Evolutionary conservation across 164 flowering plant genomes (phyloP).

Genomic region (Vitis rupestris): DNA sequence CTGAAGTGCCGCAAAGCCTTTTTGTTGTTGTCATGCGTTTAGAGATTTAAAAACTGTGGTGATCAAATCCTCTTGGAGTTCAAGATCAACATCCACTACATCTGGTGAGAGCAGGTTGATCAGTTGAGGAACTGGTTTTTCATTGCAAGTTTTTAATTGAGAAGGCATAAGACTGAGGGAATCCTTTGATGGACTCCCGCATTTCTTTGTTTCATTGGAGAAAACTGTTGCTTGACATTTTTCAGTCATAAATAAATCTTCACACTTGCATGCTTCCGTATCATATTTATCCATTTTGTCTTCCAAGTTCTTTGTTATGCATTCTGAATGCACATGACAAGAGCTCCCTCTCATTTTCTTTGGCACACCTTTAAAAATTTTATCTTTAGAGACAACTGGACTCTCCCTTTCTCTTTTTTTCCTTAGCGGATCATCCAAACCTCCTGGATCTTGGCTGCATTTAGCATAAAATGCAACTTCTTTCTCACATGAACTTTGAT

Average conservation of each 20-base stretch:
- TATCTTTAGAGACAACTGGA: slow-evolving; percentile 13
- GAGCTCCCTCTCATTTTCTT: slow-evolving; percentile 29
- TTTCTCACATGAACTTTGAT: slow-evolving; percentile 63
- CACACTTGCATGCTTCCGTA: slow-evolving; percentile 6
- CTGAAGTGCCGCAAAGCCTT: no score
- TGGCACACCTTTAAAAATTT: slow-evolving; percentile 15
- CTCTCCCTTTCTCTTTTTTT: slow-evolving; percentile 41
- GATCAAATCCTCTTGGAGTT: no score
- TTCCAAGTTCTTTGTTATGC: slow-evolving; percentile 11
- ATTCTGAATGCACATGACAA: slow-evolving; percentile 11
- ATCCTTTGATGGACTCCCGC: slow-evolving; percentile 3
- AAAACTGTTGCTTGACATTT: neutral
- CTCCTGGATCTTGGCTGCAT: slow-evolving; percentile 29
- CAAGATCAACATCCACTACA: no score
- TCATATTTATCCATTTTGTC: neutral
- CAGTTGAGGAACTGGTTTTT: slow-evolving; percentile 5
- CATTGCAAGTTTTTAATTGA: slow-evolving; percentile 7
- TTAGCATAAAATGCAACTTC: slow-evolving; percentile 41
- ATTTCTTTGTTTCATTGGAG: neutral
- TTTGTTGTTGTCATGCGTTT: no score
- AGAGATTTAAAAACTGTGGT: no score
- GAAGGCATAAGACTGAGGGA: slow-evolving; percentile 7
- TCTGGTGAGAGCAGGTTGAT: no score
- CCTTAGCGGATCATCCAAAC: neutral
- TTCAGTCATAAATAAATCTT: neutral